These are phyloP conservation scores for Aspergillus ustus DNA, from an alignment of 2,329 filamentous ascomycete genomes.

Conservation along the genomic window DNA sequence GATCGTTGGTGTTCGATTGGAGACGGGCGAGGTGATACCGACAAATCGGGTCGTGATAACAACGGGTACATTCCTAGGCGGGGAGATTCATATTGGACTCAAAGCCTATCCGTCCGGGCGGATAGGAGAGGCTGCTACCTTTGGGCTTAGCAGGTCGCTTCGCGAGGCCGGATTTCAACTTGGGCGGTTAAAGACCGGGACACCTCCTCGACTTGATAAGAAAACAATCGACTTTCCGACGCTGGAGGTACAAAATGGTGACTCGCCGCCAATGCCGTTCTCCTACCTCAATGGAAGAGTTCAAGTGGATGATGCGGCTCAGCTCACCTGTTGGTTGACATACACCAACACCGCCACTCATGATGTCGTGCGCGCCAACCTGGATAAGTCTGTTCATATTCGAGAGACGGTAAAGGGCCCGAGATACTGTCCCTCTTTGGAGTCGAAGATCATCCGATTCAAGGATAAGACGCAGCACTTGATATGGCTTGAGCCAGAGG, in stretches of 20 bases:
- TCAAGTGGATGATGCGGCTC: constrained; percentile 68
- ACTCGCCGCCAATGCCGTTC: constrained; percentile 85
- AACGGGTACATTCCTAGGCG: constrained; percentile 92
- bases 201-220: constrained; percentile 82
- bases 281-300: constrained; percentile 85
- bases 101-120: constrained; percentile 83
- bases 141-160: constrained; percentile 88
- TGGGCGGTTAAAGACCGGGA: constrained; percentile 92
- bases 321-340: constrained; percentile 85
- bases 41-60: constrained; percentile 88
- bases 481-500: constrained; percentile 96
- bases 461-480: constrained; percentile 79
- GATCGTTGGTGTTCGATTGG: constrained; percentile 83
- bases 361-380: constrained; percentile 80
- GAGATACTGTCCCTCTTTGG: constrained; percentile 91
- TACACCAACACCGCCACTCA: constrained; percentile 85
- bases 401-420: constrained; percentile 93
- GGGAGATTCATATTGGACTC: constrained; percentile 94
- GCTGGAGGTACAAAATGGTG: constrained; percentile 76
- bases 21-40: constrained; percentile 81
- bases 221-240: constrained; percentile 78
- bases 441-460: constrained; percentile 92
- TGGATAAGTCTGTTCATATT: constrained; percentile 97
- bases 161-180: constrained; percentile 85
- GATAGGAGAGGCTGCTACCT: constrained; percentile 92